phyloP scores from a whole-genome alignment of 1,284 basidiomycete genomes.

The Cutaneotrichosporon cavernicola region DNA sequence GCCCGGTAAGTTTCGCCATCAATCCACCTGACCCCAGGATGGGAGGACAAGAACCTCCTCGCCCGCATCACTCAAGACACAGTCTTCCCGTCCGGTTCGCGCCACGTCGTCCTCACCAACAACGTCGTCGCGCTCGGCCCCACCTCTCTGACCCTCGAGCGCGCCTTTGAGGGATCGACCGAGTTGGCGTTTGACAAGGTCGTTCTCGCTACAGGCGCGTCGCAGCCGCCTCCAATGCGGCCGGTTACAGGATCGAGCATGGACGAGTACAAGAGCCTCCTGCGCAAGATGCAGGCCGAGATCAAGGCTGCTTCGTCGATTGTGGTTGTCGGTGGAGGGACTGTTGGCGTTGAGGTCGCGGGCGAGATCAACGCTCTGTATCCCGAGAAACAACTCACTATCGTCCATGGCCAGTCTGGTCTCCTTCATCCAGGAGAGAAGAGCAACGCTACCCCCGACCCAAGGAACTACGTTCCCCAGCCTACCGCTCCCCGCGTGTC shows the following conservation, averaged over 20 bases:
- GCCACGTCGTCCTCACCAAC: constrained; percentile 44
- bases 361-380: constrained; percentile 36
- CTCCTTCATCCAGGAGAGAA: constrained; percentile 28
- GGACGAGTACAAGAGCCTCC: constrained; percentile 27
- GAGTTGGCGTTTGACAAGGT: constrained; percentile 49
- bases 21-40: constrained; percentile 34
- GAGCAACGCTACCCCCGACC: constrained; percentile 1
- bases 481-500: constrained; percentile 38
- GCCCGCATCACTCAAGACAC: constrained; percentile 37
- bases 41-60: constrained; percentile 48
- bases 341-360: constrained; percentile 55
- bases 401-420: constrained; percentile 32
- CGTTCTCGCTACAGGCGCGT: constrained; percentile 47
- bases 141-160: constrained; percentile 44
- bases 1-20: constrained; percentile 36
- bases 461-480: constrained; percentile 25
- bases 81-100: constrained; percentile 41
- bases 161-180: constrained; percentile 46
- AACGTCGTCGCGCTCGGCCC: constrained; percentile 48
- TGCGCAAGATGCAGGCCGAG: constrained; percentile 40
- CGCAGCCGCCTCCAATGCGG: constrained; percentile 48
- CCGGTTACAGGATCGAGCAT: constrained; percentile 32
- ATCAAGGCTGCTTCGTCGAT: constrained; percentile 43
- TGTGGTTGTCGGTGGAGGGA: constrained; percentile 53
- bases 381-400: constrained; percentile 37